phyloP scores from a whole-genome alignment of 1,284 basidiomycete genomes.

The Ustilago shanxiensis region DNA sequence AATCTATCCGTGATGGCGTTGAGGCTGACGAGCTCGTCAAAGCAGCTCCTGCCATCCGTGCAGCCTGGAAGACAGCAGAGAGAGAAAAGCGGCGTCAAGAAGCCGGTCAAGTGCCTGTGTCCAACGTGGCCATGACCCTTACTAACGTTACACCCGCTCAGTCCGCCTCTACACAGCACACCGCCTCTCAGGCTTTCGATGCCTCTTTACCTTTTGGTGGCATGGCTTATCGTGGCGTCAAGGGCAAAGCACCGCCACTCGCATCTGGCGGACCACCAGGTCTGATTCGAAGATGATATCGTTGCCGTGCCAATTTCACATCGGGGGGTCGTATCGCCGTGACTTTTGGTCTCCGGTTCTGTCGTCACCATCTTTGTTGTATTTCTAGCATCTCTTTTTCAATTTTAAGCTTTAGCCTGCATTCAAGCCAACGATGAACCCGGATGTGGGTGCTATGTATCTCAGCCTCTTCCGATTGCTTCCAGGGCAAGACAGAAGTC shows the following conservation, averaged over 20 bases:
- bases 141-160: not conserved
- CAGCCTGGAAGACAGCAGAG: conserved; percentile 61
- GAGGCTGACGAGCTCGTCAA: conserved; percentile 58
- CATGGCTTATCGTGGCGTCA: conserved; percentile 47
- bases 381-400: conserved; percentile 25
- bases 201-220: conserved; percentile 36
- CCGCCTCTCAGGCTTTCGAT: conserved; percentile 14
- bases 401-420: not conserved
- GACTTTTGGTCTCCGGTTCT: not conserved
- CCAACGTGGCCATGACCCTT: not conserved
- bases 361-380: conserved; percentile 27
- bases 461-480: no score
- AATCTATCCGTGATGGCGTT: conserved; percentile 66
- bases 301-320: not conserved
- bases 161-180: not conserved
- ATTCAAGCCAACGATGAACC: not conserved
- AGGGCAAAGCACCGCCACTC: conserved; percentile 47
- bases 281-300: conserved; percentile 29
- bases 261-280: conserved; percentile 30
- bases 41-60: conserved; percentile 53
- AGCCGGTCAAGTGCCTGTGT: conserved; percentile 25
- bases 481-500: no score
- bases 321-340: not conserved
- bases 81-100: conserved; percentile 40
- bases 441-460: no score